Evolutionary conservation across 2,329 filamentous ascomycete species (phyloP), one percentile per base, ranked within the genome.

Genomic region (Colletotrichum sp.): DNA sequence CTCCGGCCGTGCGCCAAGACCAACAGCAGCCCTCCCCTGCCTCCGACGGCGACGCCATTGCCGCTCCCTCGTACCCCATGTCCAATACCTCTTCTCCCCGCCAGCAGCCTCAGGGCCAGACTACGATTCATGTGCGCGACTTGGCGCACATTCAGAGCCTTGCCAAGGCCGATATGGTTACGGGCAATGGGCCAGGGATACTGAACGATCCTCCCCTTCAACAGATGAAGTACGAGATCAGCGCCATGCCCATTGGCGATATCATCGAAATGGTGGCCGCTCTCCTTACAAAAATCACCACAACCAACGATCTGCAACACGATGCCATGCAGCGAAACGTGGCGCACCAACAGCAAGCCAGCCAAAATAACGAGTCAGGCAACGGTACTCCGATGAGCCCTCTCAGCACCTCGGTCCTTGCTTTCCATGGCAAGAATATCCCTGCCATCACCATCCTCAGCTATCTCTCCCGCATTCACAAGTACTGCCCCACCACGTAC

Each of bases 181-280:
- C 87, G 28, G 86, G 86, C n/a, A 84, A 86, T 71, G 86, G 86
- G 3, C 79, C 89, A 78, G 87, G 90, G 80, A 87, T 87, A 72
- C 84, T 88, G 72, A 89, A 88, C 78, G 90, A 88, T 76, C 86
- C 88, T 15, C 88, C 87, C 39, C 83, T 88, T 49, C 89, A 90
- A 79, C 89, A 89, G 78, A 90, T 90, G 86, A 92, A 92, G 83
- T 99, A 98, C 84, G 97, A 99, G 85, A 98, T 99, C 80, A 98
- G 96, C 86, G 95, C 92, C 69, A 99, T 99, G 96, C 97, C 97
- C 69, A 98, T 99, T 71, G 93, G 94, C 79, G 96, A 99, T 82
- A 95, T 99, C 80, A 99, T 99, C 83, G 96, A 99, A 85, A 99
- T 99, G 97, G 97, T 99, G 6, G 97, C 97, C 6, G 97, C 96